Base-by-base conservation (phyloP, 495 filamentous ascomycete species). In the Trichoderma orchidacearum region DNA sequence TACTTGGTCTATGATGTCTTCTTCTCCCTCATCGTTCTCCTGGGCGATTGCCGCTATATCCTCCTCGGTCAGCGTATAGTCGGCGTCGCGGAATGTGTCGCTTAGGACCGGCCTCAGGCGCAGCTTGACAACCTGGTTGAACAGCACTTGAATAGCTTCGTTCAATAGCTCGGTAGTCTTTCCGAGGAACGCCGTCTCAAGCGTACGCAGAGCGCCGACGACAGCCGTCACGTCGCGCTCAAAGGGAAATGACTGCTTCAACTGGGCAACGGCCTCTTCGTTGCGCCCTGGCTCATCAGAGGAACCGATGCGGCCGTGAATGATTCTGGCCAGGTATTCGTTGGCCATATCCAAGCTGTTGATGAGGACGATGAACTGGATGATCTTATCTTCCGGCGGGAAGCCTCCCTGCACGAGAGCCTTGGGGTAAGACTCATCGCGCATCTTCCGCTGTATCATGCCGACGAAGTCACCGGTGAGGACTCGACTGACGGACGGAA, bases 381-480 rank as follows among this genome's bases (percentile, higher is more conserved):
- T 77, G 51, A 92, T 82, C 55, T 84, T 86, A 56, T 89, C 82
- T 64, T 97, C 93, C 0, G 89, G 85, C 0, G 91, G 92, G 41
- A 87, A 71, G 11, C 79, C 83, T 41, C 90, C 89, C 64, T 88
- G 84, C 12, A 88, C 80, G 3, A 79, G 68, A 8, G 84, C 74
- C 61, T 85, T 85, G 0, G 90, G 91, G 68, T 96, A 96, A 60
- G 80, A 84, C 65, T 97, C 92, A 64, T 96, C 90, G 50, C 90
- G 85, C 93, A 98, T 96, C 65, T 92, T 95, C 38, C 92, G 85
- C 63, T 96, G 93, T 23, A 95, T 86, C 89, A 98, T 95, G 64
- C 89, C 89, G 58, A 97, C 81, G 63, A 97, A 97, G 70, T 97
- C 93, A 23, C 85, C 83, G 35, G 89, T 86, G 8, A 98, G 81